Conservation (phyloP, 495 filamentous ascomycete species). For the Hypoxylon cercidicola region DNA sequence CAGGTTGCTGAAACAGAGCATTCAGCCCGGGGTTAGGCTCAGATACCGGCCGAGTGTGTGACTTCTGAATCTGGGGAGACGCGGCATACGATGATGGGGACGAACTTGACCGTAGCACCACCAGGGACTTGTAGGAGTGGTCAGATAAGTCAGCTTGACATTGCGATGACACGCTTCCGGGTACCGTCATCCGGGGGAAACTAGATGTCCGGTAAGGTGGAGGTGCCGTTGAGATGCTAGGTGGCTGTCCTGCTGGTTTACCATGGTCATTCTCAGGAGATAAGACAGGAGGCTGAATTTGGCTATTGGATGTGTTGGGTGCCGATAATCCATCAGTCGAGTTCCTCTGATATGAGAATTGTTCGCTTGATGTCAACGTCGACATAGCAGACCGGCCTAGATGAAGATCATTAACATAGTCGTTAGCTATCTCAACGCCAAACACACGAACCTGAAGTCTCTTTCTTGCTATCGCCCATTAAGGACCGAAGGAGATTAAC, state of each 20-base stretch:
- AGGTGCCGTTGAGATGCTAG: not conserved
- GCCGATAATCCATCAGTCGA: not conserved
- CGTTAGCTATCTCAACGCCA: not conserved
- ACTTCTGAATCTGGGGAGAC: not conserved
- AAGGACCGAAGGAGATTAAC: constrained; percentile 4
- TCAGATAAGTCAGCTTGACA: not conserved
- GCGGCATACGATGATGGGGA: not conserved
- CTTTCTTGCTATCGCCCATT: not conserved
- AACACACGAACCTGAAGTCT: constrained; percentile 10
- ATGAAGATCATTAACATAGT: not conserved
- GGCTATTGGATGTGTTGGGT: not conserved
- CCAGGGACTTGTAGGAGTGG: not conserved
- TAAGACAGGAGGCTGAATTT: not conserved
- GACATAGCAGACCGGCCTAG: constrained; percentile 11
- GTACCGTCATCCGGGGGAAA: not conserved
- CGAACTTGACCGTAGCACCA: not conserved
- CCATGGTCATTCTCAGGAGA: not conserved
- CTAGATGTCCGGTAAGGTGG: not conserved
- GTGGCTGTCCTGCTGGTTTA: not conserved
- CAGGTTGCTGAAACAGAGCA: constrained; percentile 14
- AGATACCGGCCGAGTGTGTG: not conserved
- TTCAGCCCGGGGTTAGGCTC: constrained; percentile 3
- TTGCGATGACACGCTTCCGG: not conserved
- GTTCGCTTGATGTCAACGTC: not conserved
- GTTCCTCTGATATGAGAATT: not conserved